Base-by-base conservation (phyloP, 2,329 filamentous ascomycete genomes). In the Colletotrichum magnum region DNA sequence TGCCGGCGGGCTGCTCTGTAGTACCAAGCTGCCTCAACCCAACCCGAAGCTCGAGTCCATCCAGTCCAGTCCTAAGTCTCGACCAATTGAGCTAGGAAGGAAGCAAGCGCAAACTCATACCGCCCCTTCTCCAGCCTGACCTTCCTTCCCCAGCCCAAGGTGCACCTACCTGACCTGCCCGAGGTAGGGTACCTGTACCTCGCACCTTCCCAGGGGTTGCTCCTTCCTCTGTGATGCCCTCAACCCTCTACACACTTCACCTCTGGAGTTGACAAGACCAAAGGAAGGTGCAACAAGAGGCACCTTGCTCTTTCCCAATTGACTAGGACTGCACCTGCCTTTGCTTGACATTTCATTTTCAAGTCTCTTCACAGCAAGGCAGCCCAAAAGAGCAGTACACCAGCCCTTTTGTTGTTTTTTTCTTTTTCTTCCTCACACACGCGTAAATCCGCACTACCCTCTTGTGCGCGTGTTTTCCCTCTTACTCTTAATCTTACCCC, bases 171-270 rank as follows among this genome's bases (percentile, higher is more conserved):
- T 36, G 32, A 7, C 32, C 32, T 36, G 10, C 28, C 28, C 6
- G 28, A 9, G 28, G 28, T 32, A 32, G 32, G 32, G 18, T 26
- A 28, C 21, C 26, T 59, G 32, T 36, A 36, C 9, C 32, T 36
- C 10, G 10, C 48, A 43, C 54, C 54, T 59, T 67, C 65, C 54
- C 32, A 28, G 32, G 36, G 15, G 47, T 54, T 36, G 32, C 32
- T 36, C 32, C 32, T 57, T 69, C 54, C 54, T 66, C 43, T n/a
- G 62, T 60, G 66, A 66, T 69, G 62, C 66, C 63, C 62, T 66
- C 62, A 16, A 60, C 56, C 3, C 16, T 18, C 50, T 18, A 60
- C 43, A 28, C 6, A 18, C 50, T 24, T 66, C 50, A 28, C 6
- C n/a, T 41, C 18, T 51, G 32, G 62, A 66, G 66, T 69, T 61